Evolutionary conservation across 2,329 filamentous ascomycete species (phyloP), one percentile per base, ranked within the genome.

Genomic region (Purpureocillium takamizusanense): DNA sequence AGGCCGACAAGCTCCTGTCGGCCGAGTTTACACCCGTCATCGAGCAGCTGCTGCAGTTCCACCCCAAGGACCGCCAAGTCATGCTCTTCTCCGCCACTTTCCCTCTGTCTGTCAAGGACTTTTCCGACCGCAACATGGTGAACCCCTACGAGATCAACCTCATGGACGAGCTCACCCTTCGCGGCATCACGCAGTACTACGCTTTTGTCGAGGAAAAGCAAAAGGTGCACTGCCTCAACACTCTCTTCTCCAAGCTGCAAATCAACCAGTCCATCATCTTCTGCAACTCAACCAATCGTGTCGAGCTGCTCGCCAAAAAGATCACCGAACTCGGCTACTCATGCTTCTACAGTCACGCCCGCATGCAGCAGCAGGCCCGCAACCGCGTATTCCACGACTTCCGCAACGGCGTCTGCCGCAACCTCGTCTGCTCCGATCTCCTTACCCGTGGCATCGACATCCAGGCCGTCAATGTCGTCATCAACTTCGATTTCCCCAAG

Each of bases 211-310:
- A 98, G 64, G 92, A 98, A 67, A 95, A 95, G 69, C 87, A 95
- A 60, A 98, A 98, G 68, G 92, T 98, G 15, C 94, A 98, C 67
- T 98, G 92, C 62, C 69, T 98, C 48, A 98, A 98, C 70, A 98
- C 92, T 1, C 81, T 98, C 46, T 98, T 98, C 72, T 95, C 89
- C 51, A 95, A 95, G 66, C 79, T 98, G 13, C 90, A 98, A 65
- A 98, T 98, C 69, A 98, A 98, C 67, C 92, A 98, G 70, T 98
- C 94, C 46, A 98, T 98, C 69, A 98, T 98, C 60, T 98, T 98
- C 70, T 98, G 92, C 69, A 98, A 98, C 66, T 98, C 92, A 31
- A 98, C 92, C 38, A 97, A 97, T 63, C 86, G 92, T 48, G 92
- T 98, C 44, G 92, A 98, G 65, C 74, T 98, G 38, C 77, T 98